Conservation (phyloP, 495 filamentous ascomycete genomes). For the Hypoxylon perforatum region DNA sequence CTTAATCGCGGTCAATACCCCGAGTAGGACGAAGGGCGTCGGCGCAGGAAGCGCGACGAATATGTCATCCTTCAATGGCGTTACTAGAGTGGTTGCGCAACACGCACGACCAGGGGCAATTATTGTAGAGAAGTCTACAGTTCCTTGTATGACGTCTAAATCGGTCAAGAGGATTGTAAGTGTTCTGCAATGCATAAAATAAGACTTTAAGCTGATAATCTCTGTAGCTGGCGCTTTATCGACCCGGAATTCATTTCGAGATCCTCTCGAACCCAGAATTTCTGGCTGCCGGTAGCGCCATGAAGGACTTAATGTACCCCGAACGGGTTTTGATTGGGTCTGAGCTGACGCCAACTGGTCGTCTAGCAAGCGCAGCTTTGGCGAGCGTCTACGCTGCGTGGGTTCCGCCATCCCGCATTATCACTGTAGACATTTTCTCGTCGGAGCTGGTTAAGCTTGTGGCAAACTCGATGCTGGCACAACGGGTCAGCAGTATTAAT, state of each 20-base stretch:
- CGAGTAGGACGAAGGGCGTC: constrained; percentile 76
- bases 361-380: constrained; percentile 70
- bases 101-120: constrained; percentile 74
- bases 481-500: constrained; percentile 87
- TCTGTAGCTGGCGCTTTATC: constrained; percentile 55
- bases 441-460: constrained; percentile 84
- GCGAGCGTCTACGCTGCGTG: constrained; percentile 75
- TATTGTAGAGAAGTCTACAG: constrained; percentile 86
- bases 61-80: constrained; percentile 77
- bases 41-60: constrained; percentile 80
- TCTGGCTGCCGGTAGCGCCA: constrained; percentile 80
- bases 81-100: constrained; percentile 72
- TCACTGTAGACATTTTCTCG: constrained; percentile 81
- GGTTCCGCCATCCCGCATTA: constrained; percentile 73
- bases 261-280: constrained; percentile 89
- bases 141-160: constrained; percentile 81
- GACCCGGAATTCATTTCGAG: constrained; percentile 73
- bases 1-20: constrained; percentile 84
- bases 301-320: constrained; percentile 75
- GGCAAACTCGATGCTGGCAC: constrained; percentile 84
- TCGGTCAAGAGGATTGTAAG: constrained; percentile 74
- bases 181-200: constrained; percentile 1
- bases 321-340: constrained; percentile 85
- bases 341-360: constrained; percentile 63
- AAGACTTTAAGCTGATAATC: constrained; percentile 7